A percentile compares a stretch with the other conserved stretches of the same genome.
Conservation (phyloP, 257 asterid species). For the Ilex asprella region DNA sequence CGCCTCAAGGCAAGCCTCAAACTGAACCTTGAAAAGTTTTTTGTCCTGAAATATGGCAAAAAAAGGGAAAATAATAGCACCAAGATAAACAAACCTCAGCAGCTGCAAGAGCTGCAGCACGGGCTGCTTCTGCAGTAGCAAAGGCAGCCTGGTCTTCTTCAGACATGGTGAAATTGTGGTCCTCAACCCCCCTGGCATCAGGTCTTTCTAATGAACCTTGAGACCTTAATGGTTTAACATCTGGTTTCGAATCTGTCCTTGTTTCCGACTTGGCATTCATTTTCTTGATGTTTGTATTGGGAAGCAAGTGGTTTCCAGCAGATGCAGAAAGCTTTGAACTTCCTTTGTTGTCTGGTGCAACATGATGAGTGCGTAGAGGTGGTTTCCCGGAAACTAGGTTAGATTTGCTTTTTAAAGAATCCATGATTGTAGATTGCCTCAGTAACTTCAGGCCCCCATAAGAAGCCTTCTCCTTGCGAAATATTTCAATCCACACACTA, state of each 20-base stretch:
- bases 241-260: conserved; percentile 36
- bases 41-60: background rate
- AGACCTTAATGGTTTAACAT: conserved; percentile 42
- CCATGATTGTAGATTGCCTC: conserved; percentile 42
- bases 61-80: background rate
- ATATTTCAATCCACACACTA: conserved; percentile 86
- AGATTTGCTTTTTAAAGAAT: conserved; percentile 49
- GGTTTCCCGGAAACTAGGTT: conserved; percentile 56
- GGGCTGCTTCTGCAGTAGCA: conserved; percentile 95
- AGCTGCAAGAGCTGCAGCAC: conserved; percentile 87
- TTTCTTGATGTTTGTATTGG: conserved; percentile 36
- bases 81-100: conserved; percentile 65
- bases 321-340: conserved; percentile 24
- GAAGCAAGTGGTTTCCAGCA: conserved; percentile 26
- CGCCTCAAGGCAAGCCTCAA: background rate
- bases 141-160: conserved; percentile 91
- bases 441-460: conserved; percentile 51
- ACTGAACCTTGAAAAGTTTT: background rate
- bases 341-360: conserved; percentile 33
- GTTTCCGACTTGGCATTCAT: conserved; percentile 35
- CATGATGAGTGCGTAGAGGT: conserved; percentile 44
- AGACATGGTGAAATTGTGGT: conserved; percentile 49
- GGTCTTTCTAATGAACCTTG: conserved; percentile 44
- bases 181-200: conserved; percentile 39
- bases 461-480: conserved; percentile 93